Evolutionary conservation across 495 filamentous ascomycete genomes (phyloP).

Genomic region (Aspergillus incahuasiensis): DNA sequence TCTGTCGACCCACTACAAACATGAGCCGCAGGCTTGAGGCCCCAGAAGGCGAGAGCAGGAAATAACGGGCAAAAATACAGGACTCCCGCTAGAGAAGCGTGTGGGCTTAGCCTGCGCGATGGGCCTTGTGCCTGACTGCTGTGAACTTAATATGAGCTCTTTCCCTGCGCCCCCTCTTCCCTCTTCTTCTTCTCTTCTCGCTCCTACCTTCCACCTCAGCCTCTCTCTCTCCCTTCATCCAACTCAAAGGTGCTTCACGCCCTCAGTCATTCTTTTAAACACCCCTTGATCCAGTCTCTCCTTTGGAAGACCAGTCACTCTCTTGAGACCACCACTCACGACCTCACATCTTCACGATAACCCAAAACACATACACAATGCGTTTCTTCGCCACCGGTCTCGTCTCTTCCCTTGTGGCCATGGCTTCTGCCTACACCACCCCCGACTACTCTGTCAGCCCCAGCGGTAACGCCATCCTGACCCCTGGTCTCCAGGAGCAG

Average conservation of each 20-base stretch:
- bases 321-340: slow-evolving; percentile 11
- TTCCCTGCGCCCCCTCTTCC: slow-evolving; percentile 9
- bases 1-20: slow-evolving; percentile 2
- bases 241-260: slow-evolving; percentile 8
- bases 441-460: slow-evolving; percentile 46
- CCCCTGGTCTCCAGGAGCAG: slow-evolving; percentile 46
- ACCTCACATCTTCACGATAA: slow-evolving; percentile 13
- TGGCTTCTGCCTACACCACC: slow-evolving; percentile 49
- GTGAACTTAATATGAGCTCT: not conserved
- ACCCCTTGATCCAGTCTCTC: slow-evolving; percentile 17
- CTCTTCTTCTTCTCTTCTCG: slow-evolving; percentile 18
- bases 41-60: not conserved
- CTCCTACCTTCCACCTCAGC: slow-evolving; percentile 12
- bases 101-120: not conserved
- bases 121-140: not conserved
- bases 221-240: slow-evolving; percentile 9
- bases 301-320: slow-evolving; percentile 22
- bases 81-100: not conserved
- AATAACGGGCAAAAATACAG: not conserved
- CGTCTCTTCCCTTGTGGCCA: slow-evolving; percentile 44
- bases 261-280: slow-evolving; percentile 20
- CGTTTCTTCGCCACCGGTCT: slow-evolving; percentile 44
- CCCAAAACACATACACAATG: slow-evolving; percentile 38
- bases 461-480: slow-evolving; percentile 53
- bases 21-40: slow-evolving; percentile 8